A percentile compares a stretch with the other conserved stretches of the same genome.
Evolutionary conservation across 331 rosid genomes (phyloP).

Genomic region (Quercus tomentella): DNA sequence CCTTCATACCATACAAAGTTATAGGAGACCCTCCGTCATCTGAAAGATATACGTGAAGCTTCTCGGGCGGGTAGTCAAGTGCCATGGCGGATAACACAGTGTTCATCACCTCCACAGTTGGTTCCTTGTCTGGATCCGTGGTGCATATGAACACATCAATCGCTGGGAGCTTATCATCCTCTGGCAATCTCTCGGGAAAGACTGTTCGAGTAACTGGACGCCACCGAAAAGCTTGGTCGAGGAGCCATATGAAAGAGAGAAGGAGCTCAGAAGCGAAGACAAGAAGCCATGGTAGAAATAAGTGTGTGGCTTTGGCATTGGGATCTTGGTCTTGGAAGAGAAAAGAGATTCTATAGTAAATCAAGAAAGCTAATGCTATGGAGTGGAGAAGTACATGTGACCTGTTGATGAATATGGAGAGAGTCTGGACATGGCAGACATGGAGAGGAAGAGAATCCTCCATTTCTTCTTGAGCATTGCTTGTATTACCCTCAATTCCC

Average conservation of each 20-base stretch:
- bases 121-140: conserved; percentile 62
- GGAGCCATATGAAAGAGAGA: conserved; percentile 59
- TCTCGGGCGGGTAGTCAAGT: conserved; percentile 58
- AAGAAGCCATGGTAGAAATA: conserved; percentile 43
- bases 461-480: conserved; percentile 22
- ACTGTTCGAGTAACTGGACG: conserved; percentile 31
- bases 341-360: conserved; percentile 41
- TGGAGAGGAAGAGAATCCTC: conserved; percentile 31
- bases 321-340: conserved; percentile 32
- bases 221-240: conserved; percentile 43
- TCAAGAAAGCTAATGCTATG: conserved; percentile 37
- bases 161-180: conserved; percentile 45
- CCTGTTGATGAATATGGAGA: conserved; percentile 35
- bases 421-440: conserved; percentile 32
- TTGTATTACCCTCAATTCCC: no score
- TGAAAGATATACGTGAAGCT: conserved; percentile 61
- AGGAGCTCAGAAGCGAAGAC: conserved; percentile 44
- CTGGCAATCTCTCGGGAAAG: conserved; percentile 46
- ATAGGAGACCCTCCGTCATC: conserved; percentile 56
- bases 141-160: conserved; percentile 66
- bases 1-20: conserved; percentile 43
- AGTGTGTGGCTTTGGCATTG: conserved; percentile 9
- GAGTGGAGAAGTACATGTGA: conserved; percentile 46
- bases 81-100: conserved; percentile 71
- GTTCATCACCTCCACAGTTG: conserved; percentile 61